Evolutionary conservation across 1,284 basidiomycete species (phyloP), one percentile per base, ranked within the genome.

Genomic region (Tilletia caries): DNA sequence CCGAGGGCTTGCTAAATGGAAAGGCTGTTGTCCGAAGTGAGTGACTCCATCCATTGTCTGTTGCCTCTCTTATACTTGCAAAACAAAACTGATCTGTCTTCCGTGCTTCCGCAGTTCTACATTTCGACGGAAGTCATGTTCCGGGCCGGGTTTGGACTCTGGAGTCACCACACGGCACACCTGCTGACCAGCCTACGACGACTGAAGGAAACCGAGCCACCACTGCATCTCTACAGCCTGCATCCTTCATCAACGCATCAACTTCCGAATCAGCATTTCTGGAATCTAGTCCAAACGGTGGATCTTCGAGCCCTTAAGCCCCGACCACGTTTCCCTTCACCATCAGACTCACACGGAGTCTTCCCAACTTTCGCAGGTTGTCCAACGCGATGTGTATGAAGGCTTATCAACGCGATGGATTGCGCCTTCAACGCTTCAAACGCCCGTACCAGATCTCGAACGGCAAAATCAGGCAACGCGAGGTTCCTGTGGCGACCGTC

Each of bases 1-100:
- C n/a, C n/a, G n/a, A n/a, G n/a, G n/a, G n/a, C 91, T 69, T 98
- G 95, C 83, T 95, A 97, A 84, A 91, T 98, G 90, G 95, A 98
- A 83, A 89, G 88, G 73, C 87, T 97, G 4, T 95, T 95, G 82
- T 85, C 89, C 29, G 93, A 96, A 86, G 92, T 92, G 62, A 71
- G 83, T 71, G 25, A 13, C 29, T 4, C 8, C 6, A 18, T n/a
- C 10, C 20, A n/a, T n/a, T n/a, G n/a, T 13, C 12, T 8, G 20
- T 1, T 6, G 15, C 8, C 15, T 15, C 37, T 41, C 37, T 10
- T 41, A 15, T 6, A 15, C 41, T 10, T 44, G 41, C 18, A 18
- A 18, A 8, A 44, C 8, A 18, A 20, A 25, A n/a, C 48, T 50
- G 48, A 50, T n/a, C n/a, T n/a, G n/a, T n/a, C n/a, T n/a, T n/a